These are phyloP conservation scores for Oemleria cerasiformis DNA, from an alignment of 306 rosid genomes.

Conservation along the genomic window DNA sequence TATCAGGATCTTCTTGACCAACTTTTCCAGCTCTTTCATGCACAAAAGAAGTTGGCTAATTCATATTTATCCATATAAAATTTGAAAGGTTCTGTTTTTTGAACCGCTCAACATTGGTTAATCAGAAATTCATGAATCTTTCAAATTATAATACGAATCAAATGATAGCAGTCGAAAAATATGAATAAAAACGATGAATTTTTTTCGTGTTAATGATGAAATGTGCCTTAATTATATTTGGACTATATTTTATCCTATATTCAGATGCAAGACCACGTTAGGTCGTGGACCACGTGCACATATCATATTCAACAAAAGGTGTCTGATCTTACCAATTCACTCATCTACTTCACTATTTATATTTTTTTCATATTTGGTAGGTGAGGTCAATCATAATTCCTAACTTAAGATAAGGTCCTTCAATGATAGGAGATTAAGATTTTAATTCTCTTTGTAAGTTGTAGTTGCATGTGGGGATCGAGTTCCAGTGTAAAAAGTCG, in stretches of 20 bases:
- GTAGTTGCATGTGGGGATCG: too few species aligned
- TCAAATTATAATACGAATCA: too few species aligned
- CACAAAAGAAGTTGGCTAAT: not conserved
- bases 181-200: not conserved
- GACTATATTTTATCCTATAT: not conserved
- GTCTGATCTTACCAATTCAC: not conserved
- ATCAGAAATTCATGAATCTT: too few species aligned
- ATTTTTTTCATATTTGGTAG: not conserved
- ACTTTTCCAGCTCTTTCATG: conserved; percentile 28
- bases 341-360: not conserved
- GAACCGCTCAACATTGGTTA: too few species aligned
- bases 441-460: not conserved
- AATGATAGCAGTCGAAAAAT: too few species aligned
- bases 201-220: not conserved
- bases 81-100: too few species aligned
- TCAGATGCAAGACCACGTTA: not conserved
- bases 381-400: conserved; percentile 3
- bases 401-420: not conserved
- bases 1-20: conserved; percentile 13
- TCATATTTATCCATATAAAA: not conserved
- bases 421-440: not conserved
- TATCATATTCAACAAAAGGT: conserved; percentile 11
- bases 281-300: conserved; percentile 13
- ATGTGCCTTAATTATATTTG: not conserved
- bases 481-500: too few species aligned